Evolutionary conservation across 2,329 filamentous ascomycete genomes (phyloP).

Genomic region (Cadophora malorum): DNA sequence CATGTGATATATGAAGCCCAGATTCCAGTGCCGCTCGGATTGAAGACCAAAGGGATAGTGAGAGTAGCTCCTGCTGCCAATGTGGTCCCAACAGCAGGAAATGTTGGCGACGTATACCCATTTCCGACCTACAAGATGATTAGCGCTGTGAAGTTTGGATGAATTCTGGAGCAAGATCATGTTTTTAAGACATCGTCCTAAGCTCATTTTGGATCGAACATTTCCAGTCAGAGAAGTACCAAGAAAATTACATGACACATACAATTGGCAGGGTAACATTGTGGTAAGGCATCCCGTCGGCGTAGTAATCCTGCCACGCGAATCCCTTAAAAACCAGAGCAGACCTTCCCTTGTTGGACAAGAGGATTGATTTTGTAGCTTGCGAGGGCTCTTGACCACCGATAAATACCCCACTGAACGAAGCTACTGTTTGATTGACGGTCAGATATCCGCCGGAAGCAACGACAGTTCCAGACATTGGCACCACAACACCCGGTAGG

Average conservation of each 20-base stretch:
- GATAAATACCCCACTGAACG: conserved; percentile 16
- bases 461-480: conserved; percentile 16
- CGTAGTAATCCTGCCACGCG: conserved; percentile 22
- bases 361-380: background rate
- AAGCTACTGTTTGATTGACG: conserved; percentile 17
- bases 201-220: background rate
- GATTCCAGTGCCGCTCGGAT: conserved; percentile 18
- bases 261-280: conserved; percentile 14
- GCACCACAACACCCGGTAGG: conserved; percentile 15
- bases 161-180: background rate
- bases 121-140: conserved; percentile 8
- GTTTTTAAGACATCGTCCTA: background rate
- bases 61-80: conserved; percentile 14
- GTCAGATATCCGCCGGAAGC: conserved; percentile 18
- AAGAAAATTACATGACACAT: background rate
- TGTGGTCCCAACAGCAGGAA: conserved; percentile 8
- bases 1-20: conserved; percentile 19
- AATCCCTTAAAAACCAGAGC: conserved; percentile 13
- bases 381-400: conserved; percentile 15
- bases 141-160: background rate
- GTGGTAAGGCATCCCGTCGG: conserved; percentile 18
- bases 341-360: conserved; percentile 12
- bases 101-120: conserved; percentile 6
- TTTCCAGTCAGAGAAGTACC: background rate
- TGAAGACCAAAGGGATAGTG: conserved; percentile 14